These are phyloP conservation scores for Debaryomyces udenii DNA, from an alignment of 1,139 yeast species.

Conservation along the genomic window DNA sequence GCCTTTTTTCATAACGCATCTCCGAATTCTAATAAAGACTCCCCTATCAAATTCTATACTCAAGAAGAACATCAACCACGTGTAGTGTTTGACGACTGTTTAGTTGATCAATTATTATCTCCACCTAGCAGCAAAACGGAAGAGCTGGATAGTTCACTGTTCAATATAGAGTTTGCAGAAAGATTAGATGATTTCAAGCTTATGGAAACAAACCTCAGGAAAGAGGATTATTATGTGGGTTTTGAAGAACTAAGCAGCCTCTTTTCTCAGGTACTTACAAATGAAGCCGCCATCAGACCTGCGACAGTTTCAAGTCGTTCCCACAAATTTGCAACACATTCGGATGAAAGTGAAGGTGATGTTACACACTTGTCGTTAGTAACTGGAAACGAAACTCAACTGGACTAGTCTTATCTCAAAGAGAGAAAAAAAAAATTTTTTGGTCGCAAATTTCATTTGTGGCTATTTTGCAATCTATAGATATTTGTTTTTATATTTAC, in stretches of 20 bases:
- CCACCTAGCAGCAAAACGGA: background rate
- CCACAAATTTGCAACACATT: background rate
- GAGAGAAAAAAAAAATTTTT: background rate
- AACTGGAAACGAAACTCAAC: slow-evolving; percentile 1
- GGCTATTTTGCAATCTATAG: slow-evolving; percentile 5
- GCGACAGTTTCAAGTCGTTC: background rate
- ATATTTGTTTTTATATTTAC: background rate
- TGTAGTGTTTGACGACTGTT: background rate
- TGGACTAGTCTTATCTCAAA: background rate
- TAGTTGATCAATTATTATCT: slow-evolving; percentile 3
- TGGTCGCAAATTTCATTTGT: slow-evolving; percentile 7
- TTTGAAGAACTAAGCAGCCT: background rate
- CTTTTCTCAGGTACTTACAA: too few species aligned
- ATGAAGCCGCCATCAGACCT: background rate
- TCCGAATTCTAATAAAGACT: background rate
- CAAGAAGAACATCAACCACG: background rate
- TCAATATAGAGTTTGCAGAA: background rate
- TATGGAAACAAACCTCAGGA: background rate
- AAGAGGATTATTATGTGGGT: too few species aligned
- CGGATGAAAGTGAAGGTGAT: slow-evolving; percentile 1
- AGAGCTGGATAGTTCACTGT: background rate
- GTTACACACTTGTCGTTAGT: background rate
- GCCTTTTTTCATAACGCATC: background rate
- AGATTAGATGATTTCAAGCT: background rate
- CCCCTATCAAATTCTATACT: background rate